A percentile compares a stretch with the other conserved stretches of the same genome.
Evolutionary conservation across 2,329 filamentous ascomycete species (phyloP).

Genomic region (Nemania diffusa): DNA sequence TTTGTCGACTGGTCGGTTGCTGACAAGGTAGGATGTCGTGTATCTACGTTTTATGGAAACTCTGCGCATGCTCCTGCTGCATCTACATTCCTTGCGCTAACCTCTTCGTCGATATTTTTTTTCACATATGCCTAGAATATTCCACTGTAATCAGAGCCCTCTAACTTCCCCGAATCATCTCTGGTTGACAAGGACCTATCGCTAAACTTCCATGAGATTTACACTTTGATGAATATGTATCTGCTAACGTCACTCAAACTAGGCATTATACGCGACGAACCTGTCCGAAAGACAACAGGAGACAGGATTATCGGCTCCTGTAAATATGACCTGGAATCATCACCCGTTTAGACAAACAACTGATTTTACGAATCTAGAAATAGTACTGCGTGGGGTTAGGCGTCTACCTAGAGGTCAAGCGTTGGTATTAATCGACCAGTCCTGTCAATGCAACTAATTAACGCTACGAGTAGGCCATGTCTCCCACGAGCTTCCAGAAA

Average conservation of each 20-base stretch:
- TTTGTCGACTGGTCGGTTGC: neutral
- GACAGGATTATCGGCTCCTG: neutral
- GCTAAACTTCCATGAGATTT: neutral
- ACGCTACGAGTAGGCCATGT: neutral
- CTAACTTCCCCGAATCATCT: neutral
- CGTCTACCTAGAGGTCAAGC: neutral
- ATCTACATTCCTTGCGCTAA: neutral
- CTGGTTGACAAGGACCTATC: neutral
- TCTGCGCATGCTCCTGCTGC: neutral
- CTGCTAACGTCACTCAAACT: neutral
- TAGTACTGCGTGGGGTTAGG: neutral
- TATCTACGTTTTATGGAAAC: neutral
- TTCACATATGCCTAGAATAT: neutral
- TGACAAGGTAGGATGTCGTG: neutral
- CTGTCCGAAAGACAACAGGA: neutral
- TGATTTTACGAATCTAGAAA: neutral
- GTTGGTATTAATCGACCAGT: neutral
- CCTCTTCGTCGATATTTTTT: neutral
- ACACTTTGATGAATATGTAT: neutral
- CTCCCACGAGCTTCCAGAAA: constrained; percentile 7
- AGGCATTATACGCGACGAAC: neutral
- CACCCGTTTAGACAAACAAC: neutral
- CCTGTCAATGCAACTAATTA: neutral
- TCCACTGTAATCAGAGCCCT: neutral
- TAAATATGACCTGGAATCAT: neutral